Base-by-base conservation (phyloP, 2,329 filamentous ascomycete genomes). In the Leptographium wingfieldii region DNA sequence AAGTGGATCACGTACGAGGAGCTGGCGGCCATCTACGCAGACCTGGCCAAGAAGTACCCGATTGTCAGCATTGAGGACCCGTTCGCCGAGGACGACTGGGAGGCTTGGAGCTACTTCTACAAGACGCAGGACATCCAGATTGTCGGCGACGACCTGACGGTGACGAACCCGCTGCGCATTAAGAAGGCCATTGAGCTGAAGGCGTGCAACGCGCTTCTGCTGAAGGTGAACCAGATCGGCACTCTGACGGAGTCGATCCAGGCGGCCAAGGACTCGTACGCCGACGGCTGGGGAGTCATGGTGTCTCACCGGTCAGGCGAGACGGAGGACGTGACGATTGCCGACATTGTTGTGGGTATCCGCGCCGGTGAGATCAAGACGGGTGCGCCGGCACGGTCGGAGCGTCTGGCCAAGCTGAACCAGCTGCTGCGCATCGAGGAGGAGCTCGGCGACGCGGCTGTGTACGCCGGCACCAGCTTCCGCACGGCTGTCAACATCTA, bases 151-250 rank as follows among this genome's bases (percentile, higher is more conserved):
- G 94, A 99, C 74, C 78, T 99, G 83, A 97, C 94, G 67, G 94
- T 99, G 77, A 99, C 94, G 77, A 99, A 99, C 86, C 94, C 94
- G 65, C 79, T 89, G 70, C 92, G 94, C 77, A 99, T 99, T 85
- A 96, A 97, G 90, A 95, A 95, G 84, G 94, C 94, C 71, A 96
- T 97, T 69, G 92, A 97, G 76, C 87, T 94, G 72, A 99, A 99
- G 88, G 90, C 94, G 70, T 94, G 92, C 86, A 97, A 99, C 74
- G 89, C 92, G 67, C 88, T 99, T 63, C 85, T 99, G 65, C 90
- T 99, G 74, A 99, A 99, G 88, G 92, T 99, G 77, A 99, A 99
- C 88, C 94, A 99, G 84, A 99, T 99, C 70, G 94, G 94, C 79
- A 96, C 94, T 68, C 86, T 99, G 71, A 95, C 90, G 69, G 94